A percentile compares a stretch with the other conserved stretches of the same genome.
Conservation (phyloP, 768 basidiomycete species). For the Lanmaoa pseudosensibilis region DNA sequence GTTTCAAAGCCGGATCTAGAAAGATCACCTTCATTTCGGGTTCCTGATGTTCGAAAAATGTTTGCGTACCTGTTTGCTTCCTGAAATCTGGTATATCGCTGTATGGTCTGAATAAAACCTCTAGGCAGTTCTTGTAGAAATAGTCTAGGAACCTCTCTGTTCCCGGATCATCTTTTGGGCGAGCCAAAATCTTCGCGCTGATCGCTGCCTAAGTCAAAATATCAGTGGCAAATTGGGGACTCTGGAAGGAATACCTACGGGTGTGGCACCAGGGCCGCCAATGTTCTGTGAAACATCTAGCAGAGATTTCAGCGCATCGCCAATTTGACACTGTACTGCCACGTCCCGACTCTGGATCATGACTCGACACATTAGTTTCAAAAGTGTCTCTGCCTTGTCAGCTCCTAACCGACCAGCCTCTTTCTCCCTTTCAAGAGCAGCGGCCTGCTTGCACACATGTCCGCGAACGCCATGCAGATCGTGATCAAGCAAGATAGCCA, state of each 20-base stretch:
- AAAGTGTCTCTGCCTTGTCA: conserved; percentile 69
- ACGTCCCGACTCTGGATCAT: conserved; percentile 79
- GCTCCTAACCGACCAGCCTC: conserved; percentile 54
- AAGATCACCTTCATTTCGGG: not conserved
- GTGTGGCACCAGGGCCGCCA: conserved; percentile 37
- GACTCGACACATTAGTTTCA: conserved; percentile 73
- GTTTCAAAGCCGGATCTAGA: conserved; percentile 51
- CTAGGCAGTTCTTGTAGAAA: conserved; percentile 84
- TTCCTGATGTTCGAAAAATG: not conserved
- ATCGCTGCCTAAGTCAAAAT: conserved; percentile 25
- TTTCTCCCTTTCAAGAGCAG: conserved; percentile 67
- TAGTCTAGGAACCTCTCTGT: conserved; percentile 90
- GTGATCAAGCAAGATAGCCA: conserved; percentile 85
- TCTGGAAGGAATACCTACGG: conserved; percentile 27
- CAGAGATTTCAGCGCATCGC: conserved; percentile 81
- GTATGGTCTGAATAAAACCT: conserved; percentile 81
- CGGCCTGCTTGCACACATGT: conserved; percentile 80
- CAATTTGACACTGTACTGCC: conserved; percentile 87
- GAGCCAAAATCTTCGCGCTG: conserved; percentile 48
- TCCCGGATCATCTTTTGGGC: conserved; percentile 77
- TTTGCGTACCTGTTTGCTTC: conserved; percentile 41
- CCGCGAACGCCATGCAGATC: conserved; percentile 83
- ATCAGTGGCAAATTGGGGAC: conserved; percentile 3
- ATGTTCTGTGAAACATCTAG: conserved; percentile 67
- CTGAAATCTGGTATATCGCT: conserved; percentile 70